phyloP scores from a whole-genome alignment of 208 protist genomes.

The Herpetomonas tarakana region DNA sequence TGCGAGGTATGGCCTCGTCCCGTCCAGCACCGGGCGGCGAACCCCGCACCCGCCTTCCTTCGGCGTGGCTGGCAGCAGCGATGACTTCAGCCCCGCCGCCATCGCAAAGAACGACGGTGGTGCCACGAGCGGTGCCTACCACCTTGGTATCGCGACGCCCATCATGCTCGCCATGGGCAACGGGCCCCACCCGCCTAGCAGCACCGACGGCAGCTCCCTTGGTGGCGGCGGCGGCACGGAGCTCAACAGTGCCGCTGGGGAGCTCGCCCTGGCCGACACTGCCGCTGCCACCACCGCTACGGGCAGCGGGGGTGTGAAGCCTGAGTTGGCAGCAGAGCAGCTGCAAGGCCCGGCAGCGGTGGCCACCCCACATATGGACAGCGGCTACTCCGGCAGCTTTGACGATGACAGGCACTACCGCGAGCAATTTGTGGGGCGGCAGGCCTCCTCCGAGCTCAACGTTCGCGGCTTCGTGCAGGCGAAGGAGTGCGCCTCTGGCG shows the following conservation, averaged over 20 bases:
- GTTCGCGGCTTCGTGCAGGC: not conserved
- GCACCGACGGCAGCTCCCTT: too few species aligned
- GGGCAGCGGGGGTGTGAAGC: too few species aligned
- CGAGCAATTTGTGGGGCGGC: not conserved
- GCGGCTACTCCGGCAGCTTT: not conserved
- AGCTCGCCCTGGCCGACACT: not conserved
- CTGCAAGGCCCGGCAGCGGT: too few species aligned
- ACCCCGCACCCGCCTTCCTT: not conserved
- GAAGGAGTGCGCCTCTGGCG: not conserved
- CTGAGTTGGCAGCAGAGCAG: too few species aligned
- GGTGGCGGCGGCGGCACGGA: too few species aligned
- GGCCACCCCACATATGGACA: too few species aligned
- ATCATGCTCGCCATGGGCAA: not conserved
- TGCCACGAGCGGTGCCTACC: not conserved
- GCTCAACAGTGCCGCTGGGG: not conserved
- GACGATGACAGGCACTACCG: not conserved
- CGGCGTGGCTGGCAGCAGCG: not conserved
- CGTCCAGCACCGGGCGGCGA: too few species aligned
- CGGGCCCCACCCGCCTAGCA: too few species aligned
- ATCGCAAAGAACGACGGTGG: not conserved
- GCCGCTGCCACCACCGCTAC: too few species aligned
- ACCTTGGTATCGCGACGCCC: not conserved
- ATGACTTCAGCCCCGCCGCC: not conserved
- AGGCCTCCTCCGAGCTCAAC: not conserved
- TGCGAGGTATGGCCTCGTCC: too few species aligned